Evolutionary conservation across 2,329 filamentous ascomycete species (phyloP).

Genomic region (Microcera coccophila): DNA sequence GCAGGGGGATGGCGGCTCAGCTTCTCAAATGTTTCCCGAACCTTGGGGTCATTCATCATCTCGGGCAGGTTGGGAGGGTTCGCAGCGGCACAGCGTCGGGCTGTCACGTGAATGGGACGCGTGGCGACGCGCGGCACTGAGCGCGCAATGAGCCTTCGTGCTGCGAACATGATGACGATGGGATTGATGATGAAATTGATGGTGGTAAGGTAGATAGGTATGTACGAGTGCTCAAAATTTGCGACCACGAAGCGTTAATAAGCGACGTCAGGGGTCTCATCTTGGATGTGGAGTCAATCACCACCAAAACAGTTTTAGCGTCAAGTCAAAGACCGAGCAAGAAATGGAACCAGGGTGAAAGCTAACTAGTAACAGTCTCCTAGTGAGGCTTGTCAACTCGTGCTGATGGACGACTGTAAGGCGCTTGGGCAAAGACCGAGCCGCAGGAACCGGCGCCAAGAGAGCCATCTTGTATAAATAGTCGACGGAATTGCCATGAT

Average conservation of each 20-base stretch:
- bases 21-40: conserved; percentile 20
- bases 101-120: conserved; percentile 14
- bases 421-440: not conserved
- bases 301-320: not conserved
- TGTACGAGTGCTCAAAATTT: too few relatives aligned
- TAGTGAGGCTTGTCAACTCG: too few relatives aligned
- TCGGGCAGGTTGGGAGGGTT: conserved; percentile 17
- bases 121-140: conserved; percentile 10
- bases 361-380: too few relatives aligned
- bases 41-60: conserved; percentile 19
- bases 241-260: too few relatives aligned
- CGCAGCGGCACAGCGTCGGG: conserved; percentile 11
- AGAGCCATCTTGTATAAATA: not conserved
- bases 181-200: not conserved
- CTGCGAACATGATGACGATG: conserved; percentile 13
- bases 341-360: not conserved
- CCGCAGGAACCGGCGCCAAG: not conserved
- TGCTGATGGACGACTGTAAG: not conserved
- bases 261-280: too few relatives aligned
- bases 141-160: conserved; percentile 9
- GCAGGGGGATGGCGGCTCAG: conserved; percentile 19
- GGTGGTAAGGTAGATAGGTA: not conserved
- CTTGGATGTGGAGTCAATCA: not conserved
- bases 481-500: not conserved
- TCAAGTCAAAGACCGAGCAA: not conserved